Base-by-base conservation (phyloP, 805 yeast genomes). In the Candida alai region DNA sequence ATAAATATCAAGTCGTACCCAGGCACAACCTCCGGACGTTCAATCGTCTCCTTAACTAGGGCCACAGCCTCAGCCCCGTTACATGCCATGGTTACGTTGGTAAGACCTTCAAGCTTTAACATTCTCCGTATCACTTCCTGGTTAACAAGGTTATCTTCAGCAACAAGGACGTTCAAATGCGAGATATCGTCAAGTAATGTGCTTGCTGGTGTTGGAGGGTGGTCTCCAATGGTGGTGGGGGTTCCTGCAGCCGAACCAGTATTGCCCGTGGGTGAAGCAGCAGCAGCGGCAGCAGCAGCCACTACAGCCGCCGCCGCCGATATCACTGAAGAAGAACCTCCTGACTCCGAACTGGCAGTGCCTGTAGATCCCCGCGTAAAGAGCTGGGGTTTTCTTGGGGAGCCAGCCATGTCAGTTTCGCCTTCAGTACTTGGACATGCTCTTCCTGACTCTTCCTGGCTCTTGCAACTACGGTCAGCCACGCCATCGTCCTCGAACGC, bases 71-170 rank as follows among this genome's bases (percentile, higher is more conserved):
- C 96, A 22, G 76, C 76, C 13, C 98, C 98, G 58, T 93, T 95
- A 44, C 84, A 78, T 0, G 96, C 97, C 52, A 90, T 63, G 3
- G 78, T 76, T 28, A 93, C 71, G 43, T 79, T 74, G 2, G 57
- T 60, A 40, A 84, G 73, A 0, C 96, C 95, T 60, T 93, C 97
- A 14, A 93, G 62, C 33, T 72, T 74, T 40, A 93, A 65, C 96
- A 93, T 89, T 34, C 97, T 65, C 48, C 74, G 78, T 52, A 90
- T 84, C 14, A 93, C 97, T 59, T 89, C 96, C 56, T 90, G 97
- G 54, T 93, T 93, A 7, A 93, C 97, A 44, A 73, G 65, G 51
- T 93, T 93, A 51, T 93, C 98, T 52, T 93, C 98, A 0, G 96
- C 97, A 11, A 93, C 90, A 30, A 93, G 65, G 15, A 93, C 78